phyloP scores from a whole-genome alignment of 768 basidiomycete genomes.

The Epithele typhae region DNA sequence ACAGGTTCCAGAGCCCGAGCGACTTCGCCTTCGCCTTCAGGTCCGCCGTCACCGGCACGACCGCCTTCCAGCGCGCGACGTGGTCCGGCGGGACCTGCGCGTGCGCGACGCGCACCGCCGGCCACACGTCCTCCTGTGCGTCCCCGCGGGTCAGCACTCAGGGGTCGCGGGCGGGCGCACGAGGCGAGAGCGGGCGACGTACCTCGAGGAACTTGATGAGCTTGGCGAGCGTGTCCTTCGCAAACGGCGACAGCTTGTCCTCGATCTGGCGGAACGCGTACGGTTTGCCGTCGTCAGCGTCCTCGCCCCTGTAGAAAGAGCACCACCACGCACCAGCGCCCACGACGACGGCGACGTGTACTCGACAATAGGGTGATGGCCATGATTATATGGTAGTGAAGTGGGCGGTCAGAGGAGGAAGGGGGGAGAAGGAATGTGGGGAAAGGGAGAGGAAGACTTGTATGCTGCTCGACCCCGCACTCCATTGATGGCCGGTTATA shows the following conservation, averaged over 20 bases:
- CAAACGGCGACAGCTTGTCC: slow-evolving; percentile 89
- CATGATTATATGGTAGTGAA: slow-evolving; percentile 32
- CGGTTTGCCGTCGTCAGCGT: too few species aligned
- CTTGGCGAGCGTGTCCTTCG: slow-evolving; percentile 80
- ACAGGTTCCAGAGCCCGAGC: slow-evolving; percentile 95
- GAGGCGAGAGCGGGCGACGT: slow-evolving; percentile 10
- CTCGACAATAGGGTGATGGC: slow-evolving; percentile 64
- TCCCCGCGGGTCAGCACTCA: too few species aligned
- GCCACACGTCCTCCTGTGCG: slow-evolving; percentile 92
- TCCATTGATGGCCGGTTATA: background rate
- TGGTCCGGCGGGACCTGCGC: slow-evolving; percentile 78
- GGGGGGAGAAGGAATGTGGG: background rate
- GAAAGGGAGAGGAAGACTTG: too few species aligned
- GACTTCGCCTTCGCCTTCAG: slow-evolving; percentile 86
- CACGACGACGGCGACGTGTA: slow-evolving; percentile 83
- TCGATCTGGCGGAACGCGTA: slow-evolving; percentile 52
- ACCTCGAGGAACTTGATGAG: slow-evolving; percentile 86
- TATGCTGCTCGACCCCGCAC: slow-evolving; percentile 1
- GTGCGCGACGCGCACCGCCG: slow-evolving; percentile 71
- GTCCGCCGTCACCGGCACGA: slow-evolving; percentile 76
- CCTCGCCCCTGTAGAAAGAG: too few species aligned
- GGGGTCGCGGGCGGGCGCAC: background rate
- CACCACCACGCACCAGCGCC: slow-evolving; percentile 62
- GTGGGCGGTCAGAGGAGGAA: background rate
- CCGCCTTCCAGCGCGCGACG: slow-evolving; percentile 74